These are phyloP conservation scores for Aspergillus sp. DNA, from an alignment of 2,329 filamentous ascomycete species.

Conservation along the genomic window DNA sequence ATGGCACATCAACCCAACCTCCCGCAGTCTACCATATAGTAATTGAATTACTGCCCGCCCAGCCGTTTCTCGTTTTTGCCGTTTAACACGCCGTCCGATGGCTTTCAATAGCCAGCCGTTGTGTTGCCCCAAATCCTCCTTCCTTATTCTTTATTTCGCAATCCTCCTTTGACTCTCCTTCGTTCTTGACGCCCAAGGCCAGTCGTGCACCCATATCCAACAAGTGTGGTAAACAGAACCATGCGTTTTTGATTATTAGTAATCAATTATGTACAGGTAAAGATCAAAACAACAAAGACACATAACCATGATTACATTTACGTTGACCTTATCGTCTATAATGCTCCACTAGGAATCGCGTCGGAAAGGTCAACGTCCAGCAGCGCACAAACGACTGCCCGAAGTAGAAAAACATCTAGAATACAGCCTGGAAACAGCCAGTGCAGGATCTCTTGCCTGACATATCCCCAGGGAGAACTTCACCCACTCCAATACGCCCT, in stretches of 20 bases:
- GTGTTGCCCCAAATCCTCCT: too few species aligned
- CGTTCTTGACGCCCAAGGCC: neutral
- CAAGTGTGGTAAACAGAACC: neutral
- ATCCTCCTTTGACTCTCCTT: neutral
- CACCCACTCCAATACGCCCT: conserved; percentile 18
- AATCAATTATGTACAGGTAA: conserved; percentile 12
- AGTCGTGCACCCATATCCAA: too few species aligned
- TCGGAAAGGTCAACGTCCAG: neutral
- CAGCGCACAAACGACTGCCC: neutral
- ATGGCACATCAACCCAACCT: neutral
- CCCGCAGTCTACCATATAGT: neutral
- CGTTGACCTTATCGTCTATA: conserved; percentile 20
- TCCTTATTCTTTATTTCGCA: too few species aligned
- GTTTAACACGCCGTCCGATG: too few species aligned
- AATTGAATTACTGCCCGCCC: too few species aligned
- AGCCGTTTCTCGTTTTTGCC: too few species aligned
- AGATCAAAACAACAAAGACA: conserved; percentile 7
- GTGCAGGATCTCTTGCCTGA: neutral
- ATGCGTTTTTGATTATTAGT: neutral
- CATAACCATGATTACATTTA: conserved; percentile 25
- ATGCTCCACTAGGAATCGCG: conserved; percentile 17
- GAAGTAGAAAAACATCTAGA: conserved; percentile 18
- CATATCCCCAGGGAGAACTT: conserved; percentile 14
- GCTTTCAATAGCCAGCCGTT: too few species aligned
- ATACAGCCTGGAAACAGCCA: conserved; percentile 22